Conservation (phyloP, 108 stramenopile species). For the Bacterosira constricta region DNA sequence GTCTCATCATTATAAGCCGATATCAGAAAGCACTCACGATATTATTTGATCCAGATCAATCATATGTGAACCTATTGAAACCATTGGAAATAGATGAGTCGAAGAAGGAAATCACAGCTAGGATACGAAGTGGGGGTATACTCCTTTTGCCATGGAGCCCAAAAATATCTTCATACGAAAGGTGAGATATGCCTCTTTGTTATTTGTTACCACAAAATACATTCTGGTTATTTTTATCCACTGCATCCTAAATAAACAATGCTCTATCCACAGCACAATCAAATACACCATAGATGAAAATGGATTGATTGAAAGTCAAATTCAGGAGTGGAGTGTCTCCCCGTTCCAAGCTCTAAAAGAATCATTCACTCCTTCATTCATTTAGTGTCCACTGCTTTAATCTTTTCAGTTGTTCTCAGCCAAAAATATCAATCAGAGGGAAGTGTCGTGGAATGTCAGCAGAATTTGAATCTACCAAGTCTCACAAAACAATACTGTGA, state of each 20-base stretch:
- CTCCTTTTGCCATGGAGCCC: conserved; percentile 57
- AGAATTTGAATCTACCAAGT: background rate
- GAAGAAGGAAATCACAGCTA: conserved; percentile 33
- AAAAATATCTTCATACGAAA: conserved; percentile 55
- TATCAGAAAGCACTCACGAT: conserved; percentile 59
- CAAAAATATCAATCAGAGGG: background rate
- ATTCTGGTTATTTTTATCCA: background rate
- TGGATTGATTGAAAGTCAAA: conserved; percentile 50
- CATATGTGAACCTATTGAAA: conserved; percentile 36
- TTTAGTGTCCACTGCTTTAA: conserved; percentile 12
- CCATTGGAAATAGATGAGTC: conserved; percentile 18
- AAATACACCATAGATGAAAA: conserved; percentile 46
- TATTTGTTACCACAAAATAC: too few species aligned
- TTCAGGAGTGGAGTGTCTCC: conserved; percentile 57
- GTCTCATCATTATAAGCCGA: conserved; percentile 47
- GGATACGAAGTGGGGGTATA: conserved; percentile 54
- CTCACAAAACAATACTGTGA: too few species aligned
- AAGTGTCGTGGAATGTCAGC: background rate
- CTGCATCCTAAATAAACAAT: background rate
- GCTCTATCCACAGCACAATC: conserved; percentile 13
- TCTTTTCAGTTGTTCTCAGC: background rate
- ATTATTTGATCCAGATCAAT: conserved; percentile 57
- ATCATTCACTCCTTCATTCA: conserved; percentile 53
- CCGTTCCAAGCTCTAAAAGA: conserved; percentile 52
- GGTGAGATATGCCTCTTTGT: background rate